These are phyloP conservation scores for Colletotrichum lentis DNA, from an alignment of 2,329 filamentous ascomycete species.

Conservation along the genomic window DNA sequence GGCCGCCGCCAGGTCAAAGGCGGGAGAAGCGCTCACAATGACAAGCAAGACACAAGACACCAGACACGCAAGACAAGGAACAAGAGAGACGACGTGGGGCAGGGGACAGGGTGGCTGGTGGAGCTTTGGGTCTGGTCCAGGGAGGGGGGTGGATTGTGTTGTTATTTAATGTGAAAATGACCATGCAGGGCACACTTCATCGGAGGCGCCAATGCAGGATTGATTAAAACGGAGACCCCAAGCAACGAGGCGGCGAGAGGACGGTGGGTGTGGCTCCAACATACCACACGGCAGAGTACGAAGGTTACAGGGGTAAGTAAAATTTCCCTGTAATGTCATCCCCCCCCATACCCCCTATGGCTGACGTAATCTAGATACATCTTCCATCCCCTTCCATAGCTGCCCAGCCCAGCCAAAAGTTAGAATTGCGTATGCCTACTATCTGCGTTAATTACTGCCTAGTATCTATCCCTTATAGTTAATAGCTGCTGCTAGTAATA, in stretches of 20 bases:
- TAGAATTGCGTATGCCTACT: too few relatives aligned
- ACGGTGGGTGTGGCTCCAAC: constrained; percentile 30
- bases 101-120: constrained; percentile 37
- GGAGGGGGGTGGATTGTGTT: constrained; percentile 21
- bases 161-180: constrained; percentile 21
- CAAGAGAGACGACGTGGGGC: constrained; percentile 25
- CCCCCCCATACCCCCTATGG: too few relatives aligned
- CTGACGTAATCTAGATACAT: too few relatives aligned
- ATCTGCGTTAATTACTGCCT: too few relatives aligned
- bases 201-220: constrained; percentile 34
- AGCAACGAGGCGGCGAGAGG: constrained; percentile 19
- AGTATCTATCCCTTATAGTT: too few relatives aligned
- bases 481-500: too few relatives aligned
- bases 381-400: too few relatives aligned
- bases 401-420: too few relatives aligned
- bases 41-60: constrained; percentile 31
- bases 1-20: constrained; percentile 34
- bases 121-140: constrained; percentile 17
- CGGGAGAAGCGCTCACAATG: constrained; percentile 38
- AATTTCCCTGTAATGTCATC: too few relatives aligned
- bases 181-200: constrained; percentile 34
- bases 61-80: constrained; percentile 25
- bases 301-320: too few relatives aligned
- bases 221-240: constrained; percentile 32
- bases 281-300: background rate